Conservation (phyloP, 768 basidiomycete genomes). For the Auriscalpium orientale region DNA sequence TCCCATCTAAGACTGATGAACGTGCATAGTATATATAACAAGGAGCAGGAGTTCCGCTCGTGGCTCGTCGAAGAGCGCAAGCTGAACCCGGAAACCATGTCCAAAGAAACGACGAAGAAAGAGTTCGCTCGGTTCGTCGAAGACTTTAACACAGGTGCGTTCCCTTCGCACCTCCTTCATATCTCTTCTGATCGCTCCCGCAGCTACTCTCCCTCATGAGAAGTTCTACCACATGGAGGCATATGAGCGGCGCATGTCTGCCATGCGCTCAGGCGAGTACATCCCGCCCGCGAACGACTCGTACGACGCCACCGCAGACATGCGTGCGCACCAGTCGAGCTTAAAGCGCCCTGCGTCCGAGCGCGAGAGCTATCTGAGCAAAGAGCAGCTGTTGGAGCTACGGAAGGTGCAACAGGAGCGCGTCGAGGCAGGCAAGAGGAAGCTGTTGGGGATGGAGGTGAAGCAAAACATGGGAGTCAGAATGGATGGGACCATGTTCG, state of each 20-base stretch:
- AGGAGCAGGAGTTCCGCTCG: constrained; percentile 78
- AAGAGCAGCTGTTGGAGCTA: constrained; percentile 76
- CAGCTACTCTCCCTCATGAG: constrained; percentile 88
- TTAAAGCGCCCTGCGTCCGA: constrained; percentile 65
- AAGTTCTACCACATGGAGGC: constrained; percentile 91
- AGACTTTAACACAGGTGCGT: constrained; percentile 72
- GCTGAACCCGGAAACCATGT: constrained; percentile 81
- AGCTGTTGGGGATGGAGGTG: constrained; percentile 80
- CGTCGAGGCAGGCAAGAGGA: constrained; percentile 77
- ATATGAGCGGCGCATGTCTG: constrained; percentile 79
- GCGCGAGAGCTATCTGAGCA: constrained; percentile 66
- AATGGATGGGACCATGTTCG: constrained; percentile 70
- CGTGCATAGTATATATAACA: constrained; percentile 66
- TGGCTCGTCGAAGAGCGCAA: constrained; percentile 94
- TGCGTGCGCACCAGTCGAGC: constrained; percentile 64
- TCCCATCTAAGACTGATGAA: background rate
- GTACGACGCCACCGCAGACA: constrained; percentile 81
- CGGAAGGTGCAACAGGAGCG: constrained; percentile 82
- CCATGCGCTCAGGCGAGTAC: constrained; percentile 77
- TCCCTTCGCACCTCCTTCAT: background rate
- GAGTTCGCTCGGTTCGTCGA: constrained; percentile 80
- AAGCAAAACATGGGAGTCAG: constrained; percentile 80
- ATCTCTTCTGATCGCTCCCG: background rate
- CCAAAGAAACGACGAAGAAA: constrained; percentile 80
- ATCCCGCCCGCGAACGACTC: constrained; percentile 61